Evolutionary conservation across 176 grass and related monocot genomes (phyloP), one percentile per base, ranked within the genome.

Genomic region (Aegilops umbellulata): DNA sequence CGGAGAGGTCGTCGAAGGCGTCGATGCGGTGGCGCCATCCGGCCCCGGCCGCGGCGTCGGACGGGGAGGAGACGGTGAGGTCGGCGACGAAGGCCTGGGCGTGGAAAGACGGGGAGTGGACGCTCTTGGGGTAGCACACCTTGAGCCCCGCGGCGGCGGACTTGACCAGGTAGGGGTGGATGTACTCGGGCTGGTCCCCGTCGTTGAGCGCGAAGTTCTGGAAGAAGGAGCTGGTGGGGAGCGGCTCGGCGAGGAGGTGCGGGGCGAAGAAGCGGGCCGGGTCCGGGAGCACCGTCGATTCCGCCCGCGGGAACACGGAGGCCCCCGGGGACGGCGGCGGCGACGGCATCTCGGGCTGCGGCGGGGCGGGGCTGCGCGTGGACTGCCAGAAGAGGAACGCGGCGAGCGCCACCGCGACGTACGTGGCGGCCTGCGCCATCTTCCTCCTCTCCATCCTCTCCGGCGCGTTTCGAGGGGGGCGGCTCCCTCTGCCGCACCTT

Each of bases 161-260:
- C 25, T 89, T 92, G 81, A 95, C 32, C 58, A 93, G 89, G 90
- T 96, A 99, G 4, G 97, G 97, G 64, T 99, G 94, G 90, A 99
- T 81, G 86, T 99, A 96, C 87, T 99, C 97, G 7, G 97, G 90
- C 83, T 99, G 97, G 75, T 95, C 93, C 60, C 97, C 97, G 75
- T 94, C 87, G 19, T 99, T 99, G 71, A 99, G 97, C 74, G 32
- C 77, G 66, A 80, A 93, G 92, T 99, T 99, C 78, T 99, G 97
- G 88, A 99, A 98, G 88, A 96, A 99, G 41, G 97, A 93, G 74
- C 94, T 91, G 38, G 97, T 99, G 64, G 97, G 97, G 60, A 99
- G 93, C 80, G 94, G 97, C 66, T 85, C 77, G 63, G 82, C 76
- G 76, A 94, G 88, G 27, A 99, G 97, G 25, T 39, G 10, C 11